phyloP scores from a whole-genome alignment of 495 filamentous ascomycete species.

The Penicillium roqueforti region DNA sequence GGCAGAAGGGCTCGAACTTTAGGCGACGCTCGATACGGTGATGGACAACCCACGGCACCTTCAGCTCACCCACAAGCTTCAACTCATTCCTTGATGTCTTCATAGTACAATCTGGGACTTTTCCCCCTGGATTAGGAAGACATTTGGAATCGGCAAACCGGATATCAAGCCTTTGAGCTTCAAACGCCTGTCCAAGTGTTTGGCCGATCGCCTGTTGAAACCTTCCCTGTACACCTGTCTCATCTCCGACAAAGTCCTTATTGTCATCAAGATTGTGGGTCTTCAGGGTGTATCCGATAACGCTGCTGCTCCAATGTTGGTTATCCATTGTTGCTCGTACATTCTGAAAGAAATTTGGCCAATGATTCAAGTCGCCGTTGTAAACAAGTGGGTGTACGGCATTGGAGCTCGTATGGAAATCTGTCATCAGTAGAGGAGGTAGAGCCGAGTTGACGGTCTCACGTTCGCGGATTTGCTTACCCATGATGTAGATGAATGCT shows the following conservation, averaged over 20 bases:
- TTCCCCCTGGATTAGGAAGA: neutral
- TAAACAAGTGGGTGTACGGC: neutral
- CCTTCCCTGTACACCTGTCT: slow-evolving; percentile 2
- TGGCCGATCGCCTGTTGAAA: slow-evolving; percentile 1
- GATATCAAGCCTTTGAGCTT: neutral
- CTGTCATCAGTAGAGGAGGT: neutral
- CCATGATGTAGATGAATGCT: neutral
- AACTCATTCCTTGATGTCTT: neutral
- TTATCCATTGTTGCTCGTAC: neutral
- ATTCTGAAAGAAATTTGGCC: neutral
- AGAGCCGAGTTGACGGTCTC: neutral
- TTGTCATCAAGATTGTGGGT: neutral
- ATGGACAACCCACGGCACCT: neutral
- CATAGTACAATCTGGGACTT: neutral
- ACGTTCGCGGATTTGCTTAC: neutral
- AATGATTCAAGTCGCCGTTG: neutral
- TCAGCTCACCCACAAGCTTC: neutral
- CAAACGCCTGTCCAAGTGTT: neutral
- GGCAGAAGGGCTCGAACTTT: no score
- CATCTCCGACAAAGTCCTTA: slow-evolving; percentile 1
- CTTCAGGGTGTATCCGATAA: neutral
- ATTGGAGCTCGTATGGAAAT: neutral
- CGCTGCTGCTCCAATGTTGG: neutral
- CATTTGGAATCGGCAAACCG: neutral
- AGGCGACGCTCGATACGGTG: no score